These are phyloP conservation scores for Ustilago cynodontis DNA, from an alignment of 1,284 basidiomycete species.

Conservation along the genomic window DNA sequence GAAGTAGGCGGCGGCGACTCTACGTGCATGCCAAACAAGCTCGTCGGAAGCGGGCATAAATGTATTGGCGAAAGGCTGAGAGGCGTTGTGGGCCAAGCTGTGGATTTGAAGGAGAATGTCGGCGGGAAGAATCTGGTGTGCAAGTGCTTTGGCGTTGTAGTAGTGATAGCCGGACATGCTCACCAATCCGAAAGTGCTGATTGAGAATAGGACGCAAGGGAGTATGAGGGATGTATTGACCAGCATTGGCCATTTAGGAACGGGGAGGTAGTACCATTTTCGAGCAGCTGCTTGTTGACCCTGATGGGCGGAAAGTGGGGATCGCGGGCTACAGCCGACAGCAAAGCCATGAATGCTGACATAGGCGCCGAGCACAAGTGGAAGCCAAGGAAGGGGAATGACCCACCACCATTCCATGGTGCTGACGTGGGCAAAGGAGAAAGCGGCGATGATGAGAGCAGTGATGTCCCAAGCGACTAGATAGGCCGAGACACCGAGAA, in stretches of 20 bases:
- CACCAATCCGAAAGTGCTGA: slow-evolving; percentile 9
- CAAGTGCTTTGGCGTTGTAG: slow-evolving; percentile 11
- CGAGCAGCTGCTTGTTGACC: background rate
- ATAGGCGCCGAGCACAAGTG: slow-evolving; percentile 16
- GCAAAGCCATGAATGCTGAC: slow-evolving; percentile 32
- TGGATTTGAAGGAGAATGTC: slow-evolving; percentile 1
- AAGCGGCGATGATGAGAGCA: background rate
- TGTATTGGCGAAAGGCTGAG: background rate
- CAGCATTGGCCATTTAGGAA: background rate
- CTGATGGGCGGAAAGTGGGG: slow-evolving; percentile 9
- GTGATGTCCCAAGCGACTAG: slow-evolving; percentile 15
- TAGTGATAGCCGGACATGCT: slow-evolving; percentile 3
- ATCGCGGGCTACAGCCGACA: slow-evolving; percentile 19
- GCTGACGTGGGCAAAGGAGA: background rate
- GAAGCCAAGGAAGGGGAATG: slow-evolving; percentile 35
- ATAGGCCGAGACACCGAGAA: slow-evolving; percentile 17
- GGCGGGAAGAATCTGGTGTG: background rate
- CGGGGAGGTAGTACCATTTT: slow-evolving; percentile 17
- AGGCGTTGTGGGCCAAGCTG: background rate
- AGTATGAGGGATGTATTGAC: slow-evolving; percentile 19
- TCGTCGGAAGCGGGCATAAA: slow-evolving; percentile 18
- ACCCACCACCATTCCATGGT: slow-evolving; percentile 30
- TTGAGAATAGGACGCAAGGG: slow-evolving; percentile 8
- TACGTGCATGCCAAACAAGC: slow-evolving; percentile 11
- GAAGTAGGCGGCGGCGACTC: slow-evolving; percentile 1